Evolutionary conservation across 2,329 filamentous ascomycete species (phyloP), one percentile per base, ranked within the genome.

Genomic region (Myriosclerotinia duriaeana): DNA sequence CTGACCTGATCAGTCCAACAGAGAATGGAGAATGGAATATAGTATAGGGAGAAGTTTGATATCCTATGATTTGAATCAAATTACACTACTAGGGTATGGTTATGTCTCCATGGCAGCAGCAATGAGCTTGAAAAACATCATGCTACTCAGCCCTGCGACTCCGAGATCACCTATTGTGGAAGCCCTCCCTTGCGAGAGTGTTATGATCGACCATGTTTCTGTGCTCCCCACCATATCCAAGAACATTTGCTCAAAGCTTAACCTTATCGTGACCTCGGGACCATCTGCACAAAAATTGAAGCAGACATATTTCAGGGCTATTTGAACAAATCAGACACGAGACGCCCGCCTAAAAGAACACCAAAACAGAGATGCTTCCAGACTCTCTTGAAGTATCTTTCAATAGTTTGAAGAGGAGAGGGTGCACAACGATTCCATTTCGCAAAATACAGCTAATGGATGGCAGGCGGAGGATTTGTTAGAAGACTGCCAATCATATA

Each of bases 381-480:
- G 36, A 40, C 42, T 15, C 4, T 26, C 17, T 38, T 15, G n/a
- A 38, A 26, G 20, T 9, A 26, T 38, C 44, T 60, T 36, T 36
- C 44, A 48, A 48, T 38, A 38, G 58, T 38, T 30, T 62, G n/a
- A 53, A 20, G 5, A 54, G 17, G 22, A 40, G 20, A 14, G 20
- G 26, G 40, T 56, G 30, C 26, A 64, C 60, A 30, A 48, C 52
- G 17, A 48, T 66, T 34, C 60, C 59, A 59, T 66, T 40, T 42
- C 30, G 70, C 66, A 42, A 60, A 40, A 68, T 65, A 36, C 66
- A 66, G 60, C 65, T 62, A 66, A 66, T 66, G 60, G 66, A 66
- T 63, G 59, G 63, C 64, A 66, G 65, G 68, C 69, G 71, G 67
- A 69, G 64, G 67, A 67, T 65, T 64, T 30, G 46, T 64, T 65